phyloP scores from a whole-genome alignment of 2,329 filamentous ascomycete genomes.

The Fusarium sp. region DNA sequence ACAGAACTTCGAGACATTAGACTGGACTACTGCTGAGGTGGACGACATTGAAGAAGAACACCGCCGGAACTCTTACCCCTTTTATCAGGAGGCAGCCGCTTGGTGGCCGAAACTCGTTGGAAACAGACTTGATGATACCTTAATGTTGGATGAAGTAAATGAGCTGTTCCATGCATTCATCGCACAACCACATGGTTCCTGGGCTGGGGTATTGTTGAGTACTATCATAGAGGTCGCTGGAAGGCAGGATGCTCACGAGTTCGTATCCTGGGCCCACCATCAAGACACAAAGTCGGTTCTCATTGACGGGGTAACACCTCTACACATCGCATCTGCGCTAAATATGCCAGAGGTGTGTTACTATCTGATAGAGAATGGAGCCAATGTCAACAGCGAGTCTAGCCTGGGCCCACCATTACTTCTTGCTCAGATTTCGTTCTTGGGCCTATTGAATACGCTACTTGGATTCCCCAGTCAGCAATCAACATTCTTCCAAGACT shows the following conservation, averaged over 20 bases:
- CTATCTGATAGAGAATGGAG: not conserved
- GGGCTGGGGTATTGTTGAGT: not conserved
- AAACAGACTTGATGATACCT: not conserved
- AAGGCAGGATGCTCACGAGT: not conserved
- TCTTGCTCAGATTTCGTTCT: not conserved
- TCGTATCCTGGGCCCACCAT: slow-evolving; percentile 13
- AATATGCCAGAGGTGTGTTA: slow-evolving; percentile 21
- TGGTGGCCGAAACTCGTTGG: not conserved
- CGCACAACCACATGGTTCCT: not conserved
- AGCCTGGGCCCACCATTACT: not conserved
- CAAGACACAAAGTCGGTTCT: too few relatives aligned
- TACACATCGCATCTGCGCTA: slow-evolving; percentile 29
- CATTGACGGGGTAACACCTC: not conserved
- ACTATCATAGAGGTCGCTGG: not conserved
- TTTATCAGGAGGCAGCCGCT: slow-evolving; percentile 11
- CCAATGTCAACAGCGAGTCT: not conserved
- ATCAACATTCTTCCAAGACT: not conserved
- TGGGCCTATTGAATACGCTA: not conserved
- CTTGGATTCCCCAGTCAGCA: not conserved
- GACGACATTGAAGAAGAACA: not conserved
- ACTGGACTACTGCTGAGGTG: not conserved
- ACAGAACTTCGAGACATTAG: slow-evolving; percentile 5
- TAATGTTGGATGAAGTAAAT: not conserved
- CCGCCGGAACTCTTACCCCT: slow-evolving; percentile 6
- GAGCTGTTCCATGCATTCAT: slow-evolving; percentile 11